Evolutionary conservation across 2,329 filamentous ascomycete genomes (phyloP), one percentile per base, ranked within the genome.

Genomic region (Sclerotinia subarctica): DNA sequence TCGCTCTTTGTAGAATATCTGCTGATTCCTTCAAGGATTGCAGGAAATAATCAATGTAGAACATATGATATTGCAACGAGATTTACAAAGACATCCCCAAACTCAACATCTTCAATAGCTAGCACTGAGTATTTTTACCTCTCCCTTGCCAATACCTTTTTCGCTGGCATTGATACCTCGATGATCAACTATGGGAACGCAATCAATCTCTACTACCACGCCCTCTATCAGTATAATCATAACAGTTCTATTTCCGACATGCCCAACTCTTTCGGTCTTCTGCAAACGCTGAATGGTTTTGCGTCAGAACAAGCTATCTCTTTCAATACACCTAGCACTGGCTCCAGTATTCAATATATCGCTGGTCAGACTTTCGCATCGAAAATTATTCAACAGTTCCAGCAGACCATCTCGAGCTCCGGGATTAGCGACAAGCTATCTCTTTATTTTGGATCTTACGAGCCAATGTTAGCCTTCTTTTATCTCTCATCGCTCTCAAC

Each of bases 271-370:
- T 78, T 15, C 70, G 74, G 15, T 78, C 78, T 17, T 90, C 47
- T 74, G 76, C 60, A 81, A 86, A 69, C 83, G 94, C 47, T 81
- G 82, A 68, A 81, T 26, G n/a, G 80, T 5, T 84, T 94, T 29
- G 93, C 93, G 63, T 84, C 88, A 70, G 79, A 79, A 24, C 87
- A 93, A 76, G 88, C 95, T 79, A 90, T 84, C 76, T 75, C 78
- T 64, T 77, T 80, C 35, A 86, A 89, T 74, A 83, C 90, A 10
- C 84, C 86, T 17, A 88, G 86, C 75, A 88, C 88, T 66, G 80
- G 81, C 0, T 64, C 68, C 21, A 69, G 7, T 10, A 42, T 56
- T 53, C 46, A 42, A 73, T 5, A 80, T 85, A 80, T 89, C 49
- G 79, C 84, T 0, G 86, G 86, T 1, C 81, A 82, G 64, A 86